Evolutionary conservation across 2,329 filamentous ascomycete genomes (phyloP).

Genomic region (Tolypocladium album): DNA sequence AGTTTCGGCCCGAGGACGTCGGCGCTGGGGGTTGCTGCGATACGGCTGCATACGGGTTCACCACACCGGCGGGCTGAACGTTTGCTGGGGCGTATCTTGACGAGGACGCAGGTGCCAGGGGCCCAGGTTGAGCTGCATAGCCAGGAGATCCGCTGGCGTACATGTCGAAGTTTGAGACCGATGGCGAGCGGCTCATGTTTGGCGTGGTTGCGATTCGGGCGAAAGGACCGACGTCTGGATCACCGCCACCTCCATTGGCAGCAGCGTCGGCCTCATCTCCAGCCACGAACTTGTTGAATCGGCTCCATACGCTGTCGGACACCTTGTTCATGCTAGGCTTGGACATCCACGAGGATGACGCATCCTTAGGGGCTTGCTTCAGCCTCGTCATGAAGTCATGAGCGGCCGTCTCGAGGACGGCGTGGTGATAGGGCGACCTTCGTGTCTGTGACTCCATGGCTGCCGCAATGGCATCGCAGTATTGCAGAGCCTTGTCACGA

Average conservation of each 20-base stretch:
- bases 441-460: conserved; percentile 73
- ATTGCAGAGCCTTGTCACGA: conserved; percentile 73
- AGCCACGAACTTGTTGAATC: conserved; percentile 92
- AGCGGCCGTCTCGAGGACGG: conserved; percentile 59
- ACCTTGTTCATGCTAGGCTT: conserved; percentile 96
- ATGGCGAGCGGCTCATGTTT: conserved; percentile 63
- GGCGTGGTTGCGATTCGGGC: conserved; percentile 67
- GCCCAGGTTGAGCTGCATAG: conserved; percentile 17
- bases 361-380: conserved; percentile 75
- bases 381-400: conserved; percentile 78
- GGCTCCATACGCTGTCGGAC: conserved; percentile 78
- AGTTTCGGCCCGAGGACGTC: conserved; percentile 15
- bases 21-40: conserved; percentile 40
- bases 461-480: conserved; percentile 73
- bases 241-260: conserved; percentile 49
- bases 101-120: conserved; percentile 21
- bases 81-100: conserved; percentile 27
- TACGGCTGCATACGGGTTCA: conserved; percentile 22
- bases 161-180: conserved; percentile 59
- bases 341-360: conserved; percentile 77
- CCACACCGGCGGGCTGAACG: conserved; percentile 6
- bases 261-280: conserved; percentile 82
- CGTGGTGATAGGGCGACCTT: conserved; percentile 78
- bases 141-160: conserved; percentile 47
- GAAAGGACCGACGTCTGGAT: conserved; percentile 65